Conservation (phyloP, 1,284 basidiomycete species). For the Termitomyces sp. region DNA sequence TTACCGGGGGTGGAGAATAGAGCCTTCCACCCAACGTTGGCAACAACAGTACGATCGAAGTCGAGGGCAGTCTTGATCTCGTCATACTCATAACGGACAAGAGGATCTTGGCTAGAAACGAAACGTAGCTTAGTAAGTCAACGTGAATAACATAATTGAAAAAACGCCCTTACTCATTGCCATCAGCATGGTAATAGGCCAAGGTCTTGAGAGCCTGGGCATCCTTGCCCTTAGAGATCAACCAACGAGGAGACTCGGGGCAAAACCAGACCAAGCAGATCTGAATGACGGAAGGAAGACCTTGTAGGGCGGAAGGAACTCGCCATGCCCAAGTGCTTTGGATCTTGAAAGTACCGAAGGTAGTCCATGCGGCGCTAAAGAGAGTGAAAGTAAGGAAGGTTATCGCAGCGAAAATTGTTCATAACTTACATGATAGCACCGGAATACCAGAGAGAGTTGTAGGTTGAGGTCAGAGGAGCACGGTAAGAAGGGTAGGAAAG, state of each 20-base stretch:
- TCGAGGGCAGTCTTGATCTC: constrained; percentile 75
- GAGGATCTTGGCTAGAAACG: constrained; percentile 47
- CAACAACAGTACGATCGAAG: constrained; percentile 51
- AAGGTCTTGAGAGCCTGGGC: constrained; percentile 54
- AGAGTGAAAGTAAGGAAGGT: neutral
- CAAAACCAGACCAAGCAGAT: constrained; percentile 53
- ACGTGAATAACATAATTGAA: neutral
- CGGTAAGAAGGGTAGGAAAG: constrained; percentile 75
- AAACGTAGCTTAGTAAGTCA: neutral
- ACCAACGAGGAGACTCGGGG: constrained; percentile 71
- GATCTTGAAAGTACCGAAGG: constrained; percentile 70
- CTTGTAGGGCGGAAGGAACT: constrained; percentile 65
- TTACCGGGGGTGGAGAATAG: constrained; percentile 59
- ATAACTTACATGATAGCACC: constrained; percentile 50
- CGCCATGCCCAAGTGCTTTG: constrained; percentile 69
- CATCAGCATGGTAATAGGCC: constrained; percentile 73
- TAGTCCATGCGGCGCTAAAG: constrained; percentile 65
- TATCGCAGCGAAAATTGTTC: neutral
- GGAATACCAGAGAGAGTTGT: constrained; percentile 80
- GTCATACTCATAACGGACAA: constrained; percentile 68
- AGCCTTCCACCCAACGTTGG: constrained; percentile 56
- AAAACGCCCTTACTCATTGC: constrained; percentile 38
- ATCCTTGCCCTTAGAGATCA: constrained; percentile 62
- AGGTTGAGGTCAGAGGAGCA: constrained; percentile 63
- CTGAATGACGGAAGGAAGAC: constrained; percentile 57